Evolutionary conservation across 2,329 filamentous ascomycete genomes (phyloP).

Genomic region (Arthrobotrys iridis): DNA sequence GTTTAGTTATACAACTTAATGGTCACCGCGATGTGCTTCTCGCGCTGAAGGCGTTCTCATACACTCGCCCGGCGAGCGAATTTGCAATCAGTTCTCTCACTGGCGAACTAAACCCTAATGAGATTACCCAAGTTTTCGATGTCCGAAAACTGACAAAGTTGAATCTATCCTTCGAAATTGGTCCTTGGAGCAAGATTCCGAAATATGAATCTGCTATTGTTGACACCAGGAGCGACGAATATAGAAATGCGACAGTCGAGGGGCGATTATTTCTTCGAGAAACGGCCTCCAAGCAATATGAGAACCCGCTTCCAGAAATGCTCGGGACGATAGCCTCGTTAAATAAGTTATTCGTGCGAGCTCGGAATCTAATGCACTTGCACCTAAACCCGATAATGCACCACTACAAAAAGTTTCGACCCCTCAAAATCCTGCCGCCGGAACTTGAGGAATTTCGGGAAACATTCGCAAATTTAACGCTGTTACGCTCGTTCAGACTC

Average conservation of each 20-base stretch:
- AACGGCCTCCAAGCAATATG: background rate
- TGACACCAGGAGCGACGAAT: background rate
- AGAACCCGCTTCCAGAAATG: background rate
- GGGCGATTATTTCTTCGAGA: background rate
- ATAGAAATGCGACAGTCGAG: background rate
- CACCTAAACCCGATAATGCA: background rate
- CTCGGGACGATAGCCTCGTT: background rate
- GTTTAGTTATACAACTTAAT: background rate
- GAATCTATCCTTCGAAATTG: background rate
- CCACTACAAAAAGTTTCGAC: background rate
- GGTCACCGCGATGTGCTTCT: background rate
- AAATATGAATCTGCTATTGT: background rate
- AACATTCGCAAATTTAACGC: background rate
- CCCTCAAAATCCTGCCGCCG: background rate
- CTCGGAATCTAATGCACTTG: background rate
- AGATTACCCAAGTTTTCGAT: background rate
- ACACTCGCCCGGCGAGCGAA: slow-evolving; percentile 3
- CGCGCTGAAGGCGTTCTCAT: background rate
- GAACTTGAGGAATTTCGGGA: background rate
- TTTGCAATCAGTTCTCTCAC: background rate
- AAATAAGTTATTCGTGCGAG: background rate
- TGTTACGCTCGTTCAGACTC: background rate
- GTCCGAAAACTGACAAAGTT: background rate
- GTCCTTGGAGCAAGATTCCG: background rate
- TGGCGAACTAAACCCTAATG: background rate